Percentiles rank a stretch among this genome's conserved stretches.
Conservation (phyloP, 139 green algal genomes). For the Micromonas pusilla region DNA sequence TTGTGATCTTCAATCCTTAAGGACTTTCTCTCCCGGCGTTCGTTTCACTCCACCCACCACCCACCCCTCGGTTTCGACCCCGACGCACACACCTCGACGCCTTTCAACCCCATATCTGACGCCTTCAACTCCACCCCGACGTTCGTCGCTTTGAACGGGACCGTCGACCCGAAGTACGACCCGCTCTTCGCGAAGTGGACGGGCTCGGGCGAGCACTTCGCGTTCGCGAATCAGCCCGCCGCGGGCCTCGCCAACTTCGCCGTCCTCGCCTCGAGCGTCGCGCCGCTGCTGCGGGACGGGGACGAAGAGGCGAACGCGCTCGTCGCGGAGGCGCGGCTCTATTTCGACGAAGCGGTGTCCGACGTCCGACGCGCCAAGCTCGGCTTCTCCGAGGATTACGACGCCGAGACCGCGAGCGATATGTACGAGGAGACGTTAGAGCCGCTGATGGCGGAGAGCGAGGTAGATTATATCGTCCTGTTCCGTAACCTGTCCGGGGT, state of each 20-base stretch:
- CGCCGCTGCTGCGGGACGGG: conserved; percentile 8
- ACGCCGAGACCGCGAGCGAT: conserved; percentile 3
- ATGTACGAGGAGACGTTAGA: conserved; percentile 23
- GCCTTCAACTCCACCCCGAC: no score
- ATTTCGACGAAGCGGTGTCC: neutral
- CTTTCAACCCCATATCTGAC: no score
- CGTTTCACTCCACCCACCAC: no score
- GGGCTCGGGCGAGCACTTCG: conserved; percentile 33
- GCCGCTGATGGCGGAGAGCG: conserved; percentile 20
- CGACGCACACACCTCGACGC: no score
- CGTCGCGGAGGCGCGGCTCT: neutral
- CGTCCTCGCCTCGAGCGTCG: conserved; percentile 4
- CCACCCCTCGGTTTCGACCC: no score
- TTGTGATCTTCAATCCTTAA: no score
- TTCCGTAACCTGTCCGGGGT: conserved; percentile 25
- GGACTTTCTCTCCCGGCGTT: no score
- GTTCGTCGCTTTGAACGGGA: no score
- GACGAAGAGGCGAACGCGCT: conserved; percentile 13
- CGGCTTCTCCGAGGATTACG: conserved; percentile 1
- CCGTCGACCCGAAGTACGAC: no score
- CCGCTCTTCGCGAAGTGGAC: conserved; percentile 37
- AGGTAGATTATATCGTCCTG: conserved; percentile 28
- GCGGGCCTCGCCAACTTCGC: conserved; percentile 29
- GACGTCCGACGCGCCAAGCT: conserved; percentile 21
- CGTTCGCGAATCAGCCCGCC: conserved; percentile 33